A percentile compares a stretch with the other conserved stretches of the same genome.
These are phyloP conservation scores for Cystobasidium sp. DNA, from an alignment of 1,284 basidiomycete species.

Conservation along the genomic window DNA sequence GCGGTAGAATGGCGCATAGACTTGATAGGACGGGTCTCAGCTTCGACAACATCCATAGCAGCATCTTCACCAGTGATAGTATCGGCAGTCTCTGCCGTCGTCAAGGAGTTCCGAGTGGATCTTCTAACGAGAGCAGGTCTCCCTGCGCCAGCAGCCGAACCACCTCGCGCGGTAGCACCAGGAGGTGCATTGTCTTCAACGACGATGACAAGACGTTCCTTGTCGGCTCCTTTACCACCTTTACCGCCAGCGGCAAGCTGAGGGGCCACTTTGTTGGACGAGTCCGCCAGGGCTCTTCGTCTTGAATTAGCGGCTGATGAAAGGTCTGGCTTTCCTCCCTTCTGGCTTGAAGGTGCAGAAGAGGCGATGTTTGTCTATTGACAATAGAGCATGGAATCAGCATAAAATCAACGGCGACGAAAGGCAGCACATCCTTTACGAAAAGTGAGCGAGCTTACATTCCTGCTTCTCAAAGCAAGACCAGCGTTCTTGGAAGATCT, in stretches of 20 bases:
- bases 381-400: neutral
- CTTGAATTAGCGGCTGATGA: slow-evolving; percentile 1
- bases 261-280: slow-evolving; percentile 32
- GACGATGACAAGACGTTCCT: slow-evolving; percentile 10
- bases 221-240: neutral
- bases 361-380: slow-evolving; percentile 17
- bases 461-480: slow-evolving; percentile 29
- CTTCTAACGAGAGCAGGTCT: slow-evolving; percentile 14
- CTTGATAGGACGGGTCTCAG: slow-evolving; percentile 31
- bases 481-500: slow-evolving; percentile 41
- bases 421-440: neutral
- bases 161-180: neutral
- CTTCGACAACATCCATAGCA: slow-evolving; percentile 29
- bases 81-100: slow-evolving; percentile 5
- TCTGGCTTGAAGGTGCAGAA: slow-evolving; percentile 4
- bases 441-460: slow-evolving; percentile 5
- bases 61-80: slow-evolving; percentile 22
- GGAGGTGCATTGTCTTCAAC: slow-evolving; percentile 16
- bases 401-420: too few relatives aligned
- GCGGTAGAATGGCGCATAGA: slow-evolving; percentile 26
- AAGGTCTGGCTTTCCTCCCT: slow-evolving; percentile 18
- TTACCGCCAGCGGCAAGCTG: slow-evolving; percentile 26
- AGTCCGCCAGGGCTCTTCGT: slow-evolving; percentile 38
- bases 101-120: slow-evolving; percentile 22
- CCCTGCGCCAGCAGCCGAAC: neutral